Evolutionary conservation across 208 protist species (phyloP).

Genomic region (Hexamita inflata): DNA sequence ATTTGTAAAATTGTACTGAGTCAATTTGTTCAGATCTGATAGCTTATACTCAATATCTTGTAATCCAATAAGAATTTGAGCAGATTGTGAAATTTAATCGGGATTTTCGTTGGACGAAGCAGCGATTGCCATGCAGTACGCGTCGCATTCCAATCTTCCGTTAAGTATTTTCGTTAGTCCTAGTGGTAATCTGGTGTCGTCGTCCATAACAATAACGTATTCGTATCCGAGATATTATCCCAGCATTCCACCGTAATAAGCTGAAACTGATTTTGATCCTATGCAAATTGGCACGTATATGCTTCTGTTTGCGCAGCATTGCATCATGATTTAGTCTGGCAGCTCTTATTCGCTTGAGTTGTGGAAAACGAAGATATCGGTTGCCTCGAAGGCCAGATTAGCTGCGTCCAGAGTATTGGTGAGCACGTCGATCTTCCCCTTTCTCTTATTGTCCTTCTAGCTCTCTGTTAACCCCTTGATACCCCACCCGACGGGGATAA

Average conservation of each 20-base stretch:
- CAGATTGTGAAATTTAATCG: not conserved
- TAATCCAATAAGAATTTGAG: not conserved
- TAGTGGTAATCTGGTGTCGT: constrained; percentile 13
- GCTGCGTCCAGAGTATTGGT: constrained; percentile 7
- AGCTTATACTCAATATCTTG: constrained; percentile 33
- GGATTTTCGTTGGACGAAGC: constrained; percentile 17
- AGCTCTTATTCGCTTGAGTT: constrained; percentile 21
- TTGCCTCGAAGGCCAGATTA: constrained; percentile 8
- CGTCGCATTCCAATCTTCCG: constrained; percentile 13
- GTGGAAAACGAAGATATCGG: constrained; percentile 27
- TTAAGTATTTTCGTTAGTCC: constrained; percentile 3
- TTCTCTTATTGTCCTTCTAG: not conserved
- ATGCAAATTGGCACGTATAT: constrained; percentile 21
- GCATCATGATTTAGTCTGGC: constrained; percentile 15
- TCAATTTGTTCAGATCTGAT: constrained; percentile 26
- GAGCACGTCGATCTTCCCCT: not conserved
- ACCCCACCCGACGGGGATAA: constrained; percentile 23
- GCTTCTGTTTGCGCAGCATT: not conserved
- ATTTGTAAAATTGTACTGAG: not conserved
- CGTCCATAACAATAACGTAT: constrained; percentile 32
- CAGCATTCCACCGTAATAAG: constrained; percentile 24
- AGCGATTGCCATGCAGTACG: constrained; percentile 30
- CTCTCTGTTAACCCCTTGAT: not conserved
- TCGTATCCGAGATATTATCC: constrained; percentile 17
- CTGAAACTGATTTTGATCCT: constrained; percentile 16